Evolutionary conservation across 1,284 basidiomycete species (phyloP), one percentile per base, ranked within the genome.

Genomic region (Thelephora terrestris): DNA sequence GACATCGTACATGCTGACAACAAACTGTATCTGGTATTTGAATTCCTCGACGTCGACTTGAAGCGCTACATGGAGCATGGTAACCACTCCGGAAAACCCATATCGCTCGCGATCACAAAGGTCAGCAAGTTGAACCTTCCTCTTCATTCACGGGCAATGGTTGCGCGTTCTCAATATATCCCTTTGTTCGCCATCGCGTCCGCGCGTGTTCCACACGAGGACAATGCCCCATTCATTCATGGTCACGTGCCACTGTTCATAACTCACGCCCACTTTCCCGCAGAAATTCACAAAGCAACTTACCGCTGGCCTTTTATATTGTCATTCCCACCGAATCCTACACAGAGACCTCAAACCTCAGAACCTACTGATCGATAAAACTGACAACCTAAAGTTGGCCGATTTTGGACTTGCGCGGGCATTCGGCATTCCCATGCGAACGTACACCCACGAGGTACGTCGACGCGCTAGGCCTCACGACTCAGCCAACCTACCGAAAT

Each of bases 341-440:
- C 95, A 99, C 61, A 85, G 95, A 43, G 95, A 99, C 66, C 76
- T 99, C 55, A 99, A 99, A 67, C 96, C 95, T 1, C 95, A 99
- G 68, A 99, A 99, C 68, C 69, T 99, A 52, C 76, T 99, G 50
- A 98, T 99, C 61, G 90, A 95, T 71, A 85, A 83, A 57, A 70
- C 81, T 47, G 81, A 91, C 55, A 93, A 96, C 59, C 75, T 97
- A 53, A 97, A 97, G 69, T 79, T 99, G 38, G 95, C 91, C 18
- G 95, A 99, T 68, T 99, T 99, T 61, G 95, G 95, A 46, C 75
- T 99, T 39, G 95, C 95, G 5, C 77, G 95, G 49, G 95, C 95
- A 7, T 99, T 99, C 62, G 96, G 95, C 55, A 96, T 99, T 54
- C 95, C 95, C 17, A 83, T 99, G 71, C 79, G 95, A 60, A 97